Conservation (phyloP, 2,329 filamentous ascomycete species). For the Ceratocystis huliohia region DNA sequence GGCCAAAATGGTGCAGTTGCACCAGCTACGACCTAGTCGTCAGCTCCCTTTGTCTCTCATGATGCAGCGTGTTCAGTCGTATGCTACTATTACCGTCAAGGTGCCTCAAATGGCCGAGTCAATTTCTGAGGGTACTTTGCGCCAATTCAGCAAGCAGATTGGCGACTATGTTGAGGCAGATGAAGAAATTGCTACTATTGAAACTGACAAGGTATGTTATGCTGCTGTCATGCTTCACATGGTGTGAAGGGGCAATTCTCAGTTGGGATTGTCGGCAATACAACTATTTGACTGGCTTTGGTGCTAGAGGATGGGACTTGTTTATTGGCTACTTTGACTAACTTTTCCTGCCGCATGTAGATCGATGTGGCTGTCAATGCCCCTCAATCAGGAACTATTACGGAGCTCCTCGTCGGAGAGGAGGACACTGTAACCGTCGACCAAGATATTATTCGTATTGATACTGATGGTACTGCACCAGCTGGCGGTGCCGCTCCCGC, state of each 20-base stretch:
- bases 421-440: slow-evolving; percentile 93
- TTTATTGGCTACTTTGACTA: background rate
- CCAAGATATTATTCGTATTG: slow-evolving; percentile 77
- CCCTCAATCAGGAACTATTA: slow-evolving; percentile 78
- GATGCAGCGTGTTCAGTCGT: slow-evolving; percentile 44
- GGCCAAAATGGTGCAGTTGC: slow-evolving; percentile 35
- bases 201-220: slow-evolving; percentile 78
- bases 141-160: slow-evolving; percentile 84
- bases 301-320: background rate
- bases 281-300: too few relatives aligned
- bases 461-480: slow-evolving; percentile 44
- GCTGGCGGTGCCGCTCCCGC: slow-evolving; percentile 5
- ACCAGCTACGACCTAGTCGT: slow-evolving; percentile 27
- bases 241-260: too few relatives aligned
- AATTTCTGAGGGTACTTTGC: slow-evolving; percentile 91
- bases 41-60: slow-evolving; percentile 37
- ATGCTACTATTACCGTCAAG: slow-evolving; percentile 77
- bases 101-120: slow-evolving; percentile 98
- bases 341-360: slow-evolving; percentile 33
- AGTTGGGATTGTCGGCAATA: too few relatives aligned
- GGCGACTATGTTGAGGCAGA: slow-evolving; percentile 91
- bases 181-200: slow-evolving; percentile 96
- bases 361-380: slow-evolving; percentile 97
- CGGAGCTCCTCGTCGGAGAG: slow-evolving; percentile 80
- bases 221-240: background rate